Base-by-base conservation (phyloP, 164 flowering plant species). In the Taxillus chinensis region DNA sequence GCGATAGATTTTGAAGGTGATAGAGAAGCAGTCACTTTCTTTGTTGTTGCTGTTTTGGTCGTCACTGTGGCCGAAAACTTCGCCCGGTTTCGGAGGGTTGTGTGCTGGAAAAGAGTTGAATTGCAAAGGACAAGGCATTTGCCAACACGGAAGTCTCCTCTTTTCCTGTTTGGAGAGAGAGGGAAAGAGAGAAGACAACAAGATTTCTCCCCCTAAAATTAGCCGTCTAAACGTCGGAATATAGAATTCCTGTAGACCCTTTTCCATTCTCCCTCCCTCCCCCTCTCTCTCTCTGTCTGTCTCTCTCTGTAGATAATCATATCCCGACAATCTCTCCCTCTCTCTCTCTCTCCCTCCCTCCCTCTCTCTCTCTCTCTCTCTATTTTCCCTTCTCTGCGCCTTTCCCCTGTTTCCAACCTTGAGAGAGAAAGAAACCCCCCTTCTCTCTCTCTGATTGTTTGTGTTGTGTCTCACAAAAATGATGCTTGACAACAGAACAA, bases 141-240 rank as follows among this genome's bases (percentile, higher is more conserved):
- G 69, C 67, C 63, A 59, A 41, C 60, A 56, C 54, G 50, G 68
- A 60, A 17, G 62, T 45, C 54, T 6, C 15, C 5, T 62, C 41
- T 60, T 14, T 46, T 12, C 12, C 49, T 12, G 53, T 41, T n/a
- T 55, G 7, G 16, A 52, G 56, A 15, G 41, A 15, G 46, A 40
- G 56, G 39, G 54, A 49, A 60, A 57, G 27, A 13, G 52, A 45
- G 60, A 54, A 41, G 50, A 39, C 27, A 16, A 39, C 27, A 16
- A 41, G 50, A 12, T 65, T 62, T 45, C 39, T 41, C 62, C 55
- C 67, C 45, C 43, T 65, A 61, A 71, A 77, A 53, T 74, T 62
- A 64, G 78, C 73, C 73, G 75, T 72, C 77, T 50, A 68, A 69
- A 70, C 77, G 77, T 79, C 75, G 62, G 72, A 73, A 59, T 45